Evolutionary conservation across 2,329 filamentous ascomycete species (phyloP).

Genomic region (Trichoderma gracile): DNA sequence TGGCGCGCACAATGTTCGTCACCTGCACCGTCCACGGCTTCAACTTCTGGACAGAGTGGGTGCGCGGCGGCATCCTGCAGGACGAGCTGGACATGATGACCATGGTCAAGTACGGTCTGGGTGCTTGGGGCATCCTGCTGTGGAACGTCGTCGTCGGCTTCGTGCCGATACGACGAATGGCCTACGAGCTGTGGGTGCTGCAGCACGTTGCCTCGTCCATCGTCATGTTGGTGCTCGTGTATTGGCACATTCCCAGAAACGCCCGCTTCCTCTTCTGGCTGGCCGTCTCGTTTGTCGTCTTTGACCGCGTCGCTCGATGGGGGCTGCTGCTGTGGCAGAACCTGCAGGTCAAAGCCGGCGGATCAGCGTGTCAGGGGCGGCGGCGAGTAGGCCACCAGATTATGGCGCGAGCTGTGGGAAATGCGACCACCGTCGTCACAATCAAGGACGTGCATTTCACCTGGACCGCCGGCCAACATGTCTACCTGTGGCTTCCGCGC

Average conservation of each 20-base stretch:
- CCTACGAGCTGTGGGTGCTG: slow-evolving; percentile 68
- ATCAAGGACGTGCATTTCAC: slow-evolving; percentile 61
- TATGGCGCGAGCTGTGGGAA: slow-evolving; percentile 50
- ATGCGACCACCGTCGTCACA: slow-evolving; percentile 57
- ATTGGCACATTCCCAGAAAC: slow-evolving; percentile 61
- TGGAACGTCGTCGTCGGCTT: slow-evolving; percentile 67
- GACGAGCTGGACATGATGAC: slow-evolving; percentile 62
- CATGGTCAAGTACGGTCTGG: slow-evolving; percentile 66
- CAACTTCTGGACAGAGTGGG: slow-evolving; percentile 68
- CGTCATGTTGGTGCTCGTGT: slow-evolving; percentile 63
- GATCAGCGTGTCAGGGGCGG: slow-evolving; percentile 49
- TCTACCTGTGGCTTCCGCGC: slow-evolving; percentile 61
- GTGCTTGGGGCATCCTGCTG: slow-evolving; percentile 64
- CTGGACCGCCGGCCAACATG: slow-evolving; percentile 61
- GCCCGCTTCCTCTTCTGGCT: slow-evolving; percentile 67
- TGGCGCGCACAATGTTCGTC: slow-evolving; percentile 66
- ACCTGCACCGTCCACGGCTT: slow-evolving; percentile 69
- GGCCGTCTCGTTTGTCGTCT: slow-evolving; percentile 60
- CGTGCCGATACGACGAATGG: slow-evolving; percentile 63
- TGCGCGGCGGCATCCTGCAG: slow-evolving; percentile 58
- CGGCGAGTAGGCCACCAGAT: slow-evolving; percentile 55
- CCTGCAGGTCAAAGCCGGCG: slow-evolving; percentile 44
- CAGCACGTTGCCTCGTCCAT: slow-evolving; percentile 66
- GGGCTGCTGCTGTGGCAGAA: slow-evolving; percentile 55
- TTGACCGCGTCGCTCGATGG: slow-evolving; percentile 60